These are phyloP conservation scores for Arachnomyces sp. DNA, from an alignment of 2,329 filamentous ascomycete genomes.

Conservation along the genomic window DNA sequence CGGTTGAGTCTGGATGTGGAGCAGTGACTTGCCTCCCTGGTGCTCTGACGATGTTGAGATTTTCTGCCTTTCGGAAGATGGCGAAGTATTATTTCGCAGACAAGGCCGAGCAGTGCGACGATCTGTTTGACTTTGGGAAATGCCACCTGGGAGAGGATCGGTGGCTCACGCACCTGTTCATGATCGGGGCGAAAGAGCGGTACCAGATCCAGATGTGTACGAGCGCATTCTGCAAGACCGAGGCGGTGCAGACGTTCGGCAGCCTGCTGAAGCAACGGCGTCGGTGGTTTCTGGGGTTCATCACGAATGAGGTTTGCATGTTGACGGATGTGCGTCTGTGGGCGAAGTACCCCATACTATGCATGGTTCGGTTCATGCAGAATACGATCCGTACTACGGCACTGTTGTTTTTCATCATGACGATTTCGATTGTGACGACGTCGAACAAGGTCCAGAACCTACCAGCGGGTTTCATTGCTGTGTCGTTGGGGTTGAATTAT, in stretches of 20 bases:
- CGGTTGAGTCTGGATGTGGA: conserved; percentile 88
- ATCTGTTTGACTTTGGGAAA: conserved; percentile 94
- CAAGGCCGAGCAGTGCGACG: conserved; percentile 89
- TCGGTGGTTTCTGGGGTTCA: conserved; percentile 93
- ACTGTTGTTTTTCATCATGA: conserved; percentile 87
- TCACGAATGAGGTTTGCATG: conserved; percentile 98
- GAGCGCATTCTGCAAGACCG: conserved; percentile 95
- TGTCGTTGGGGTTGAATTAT: conserved; percentile 91
- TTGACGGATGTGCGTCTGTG: conserved; percentile 87
- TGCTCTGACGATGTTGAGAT: conserved; percentile 88
- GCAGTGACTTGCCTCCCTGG: conserved; percentile 91
- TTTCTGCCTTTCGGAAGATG: conserved; percentile 94
- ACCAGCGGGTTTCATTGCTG: conserved; percentile 85
- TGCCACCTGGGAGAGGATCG: conserved; percentile 91
- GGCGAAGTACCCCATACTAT: conserved; percentile 80
- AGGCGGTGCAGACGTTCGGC: conserved; percentile 80
- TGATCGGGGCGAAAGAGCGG: conserved; percentile 87
- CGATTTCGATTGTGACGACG: conserved; percentile 76
- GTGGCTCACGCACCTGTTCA: conserved; percentile 96
- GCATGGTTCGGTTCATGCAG: conserved; percentile 83
- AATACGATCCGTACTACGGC: conserved; percentile 94
- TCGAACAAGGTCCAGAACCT: conserved; percentile 69
- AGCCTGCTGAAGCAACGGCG: conserved; percentile 89
- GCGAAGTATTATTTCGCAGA: conserved; percentile 98
- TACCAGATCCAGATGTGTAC: conserved; percentile 98